These are phyloP conservation scores for Albugo laibachii DNA, from an alignment of 352 stramenopile species.

Conservation along the genomic window DNA sequence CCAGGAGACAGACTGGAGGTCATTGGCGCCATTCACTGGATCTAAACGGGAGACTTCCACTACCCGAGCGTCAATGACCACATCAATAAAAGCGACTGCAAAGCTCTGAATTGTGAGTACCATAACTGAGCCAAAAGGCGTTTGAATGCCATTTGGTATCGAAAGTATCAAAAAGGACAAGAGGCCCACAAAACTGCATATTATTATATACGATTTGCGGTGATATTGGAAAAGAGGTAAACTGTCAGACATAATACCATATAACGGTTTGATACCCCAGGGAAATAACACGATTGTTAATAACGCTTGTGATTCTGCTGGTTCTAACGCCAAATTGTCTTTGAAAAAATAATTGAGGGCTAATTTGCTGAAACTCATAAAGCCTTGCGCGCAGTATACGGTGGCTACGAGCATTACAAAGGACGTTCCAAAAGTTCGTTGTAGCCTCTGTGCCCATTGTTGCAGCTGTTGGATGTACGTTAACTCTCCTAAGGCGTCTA, in stretches of 20 bases:
- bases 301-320: constrained; percentile 83
- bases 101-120: constrained; percentile 69
- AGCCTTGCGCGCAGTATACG: constrained; percentile 90
- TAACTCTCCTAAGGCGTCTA: too few species aligned
- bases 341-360: constrained; percentile 95
- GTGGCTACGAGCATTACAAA: constrained; percentile 52
- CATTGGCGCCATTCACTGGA: constrained; percentile 73
- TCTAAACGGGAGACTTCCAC: constrained; percentile 85
- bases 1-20: constrained; percentile 91
- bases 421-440: constrained; percentile 39
- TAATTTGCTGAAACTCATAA: constrained; percentile 81
- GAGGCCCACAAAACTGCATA: constrained; percentile 54
- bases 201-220: constrained; percentile 88
- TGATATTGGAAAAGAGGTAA: constrained; percentile 88
- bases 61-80: constrained; percentile 92
- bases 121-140: constrained; percentile 24
- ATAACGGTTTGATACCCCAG: constrained; percentile 93
- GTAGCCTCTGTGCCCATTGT: constrained; percentile 26
- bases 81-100: constrained; percentile 86
- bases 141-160: constrained; percentile 31
- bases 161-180: constrained; percentile 39
- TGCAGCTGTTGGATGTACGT: constrained; percentile 14
- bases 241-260: constrained; percentile 91
- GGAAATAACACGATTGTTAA: constrained; percentile 87
- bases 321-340: constrained; percentile 87